These are phyloP conservation scores for Stephania yunnanensis DNA, from an alignment of 164 flowering plant genomes.

Conservation along the genomic window DNA sequence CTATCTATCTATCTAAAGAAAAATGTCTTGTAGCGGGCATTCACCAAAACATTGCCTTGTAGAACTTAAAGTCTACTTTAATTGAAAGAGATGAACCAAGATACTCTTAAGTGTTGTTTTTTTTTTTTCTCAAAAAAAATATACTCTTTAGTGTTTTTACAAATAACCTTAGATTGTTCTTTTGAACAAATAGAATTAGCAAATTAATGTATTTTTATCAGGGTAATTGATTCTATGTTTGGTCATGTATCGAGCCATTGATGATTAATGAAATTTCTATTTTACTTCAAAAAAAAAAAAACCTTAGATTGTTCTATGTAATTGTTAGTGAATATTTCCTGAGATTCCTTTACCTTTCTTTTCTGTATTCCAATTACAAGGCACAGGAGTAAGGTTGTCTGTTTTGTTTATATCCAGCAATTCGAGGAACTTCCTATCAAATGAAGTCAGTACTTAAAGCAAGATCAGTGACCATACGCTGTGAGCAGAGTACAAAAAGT, in stretches of 20 bases:
- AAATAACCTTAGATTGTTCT: not conserved
- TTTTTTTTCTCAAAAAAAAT: no score
- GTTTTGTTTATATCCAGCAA: conserved; percentile 10
- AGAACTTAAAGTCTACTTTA: not conserved
- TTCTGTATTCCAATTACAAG: not conserved
- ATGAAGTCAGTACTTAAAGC: conserved; percentile 30
- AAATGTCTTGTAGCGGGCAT: no score
- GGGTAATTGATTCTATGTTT: no score
- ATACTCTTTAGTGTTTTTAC: not conserved
- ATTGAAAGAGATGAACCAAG: not conserved
- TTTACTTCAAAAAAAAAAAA: no score
- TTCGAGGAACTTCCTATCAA: conserved; percentile 26
- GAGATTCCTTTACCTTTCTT: not conserved
- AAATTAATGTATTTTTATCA: no score
- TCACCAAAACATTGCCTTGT: not conserved
- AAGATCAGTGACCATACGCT: conserved; percentile 43
- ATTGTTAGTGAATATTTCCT: not conserved
- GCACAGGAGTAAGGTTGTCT: not conserved
- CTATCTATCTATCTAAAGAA: not conserved
- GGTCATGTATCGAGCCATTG: no score
- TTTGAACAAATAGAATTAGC: no score
- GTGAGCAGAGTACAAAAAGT: conserved; percentile 60
- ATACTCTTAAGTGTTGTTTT: no score
- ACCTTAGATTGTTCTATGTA: not conserved
- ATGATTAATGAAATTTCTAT: no score